phyloP scores from a whole-genome alignment of 495 filamentous ascomycete genomes.

The Physcia stellaris region DNA sequence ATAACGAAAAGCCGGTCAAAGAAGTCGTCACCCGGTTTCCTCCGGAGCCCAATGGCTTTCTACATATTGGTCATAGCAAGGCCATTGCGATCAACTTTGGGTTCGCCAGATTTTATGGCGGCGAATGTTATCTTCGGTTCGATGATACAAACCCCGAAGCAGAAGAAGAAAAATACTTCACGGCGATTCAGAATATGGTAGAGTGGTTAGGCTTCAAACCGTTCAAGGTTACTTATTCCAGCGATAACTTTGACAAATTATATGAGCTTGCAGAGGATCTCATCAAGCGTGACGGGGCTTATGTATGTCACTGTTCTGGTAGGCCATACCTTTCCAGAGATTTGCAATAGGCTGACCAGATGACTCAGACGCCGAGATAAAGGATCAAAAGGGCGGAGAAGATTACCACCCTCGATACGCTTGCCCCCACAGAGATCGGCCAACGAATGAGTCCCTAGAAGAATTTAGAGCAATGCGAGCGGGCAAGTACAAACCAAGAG shows the following conservation, averaged over 20 bases:
- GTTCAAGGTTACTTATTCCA: conserved; percentile 61
- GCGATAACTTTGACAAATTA: conserved; percentile 72
- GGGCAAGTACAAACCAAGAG: conserved; percentile 76
- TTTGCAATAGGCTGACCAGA: background rate
- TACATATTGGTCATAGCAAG: conserved; percentile 89
- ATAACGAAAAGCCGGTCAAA: conserved; percentile 59
- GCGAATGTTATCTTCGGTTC: conserved; percentile 54
- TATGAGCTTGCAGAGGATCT: conserved; percentile 84
- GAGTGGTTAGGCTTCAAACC: conserved; percentile 75
- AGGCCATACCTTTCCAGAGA: conserved; percentile 8
- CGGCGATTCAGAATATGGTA: conserved; percentile 64
- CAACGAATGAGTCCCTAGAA: conserved; percentile 58
- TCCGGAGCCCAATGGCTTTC: conserved; percentile 65
- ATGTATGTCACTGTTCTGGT: conserved; percentile 60
- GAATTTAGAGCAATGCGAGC: conserved; percentile 87
- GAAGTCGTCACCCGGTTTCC: conserved; percentile 38
- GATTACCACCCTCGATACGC: conserved; percentile 42
- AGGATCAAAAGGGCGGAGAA: conserved; percentile 67
- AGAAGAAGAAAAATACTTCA: conserved; percentile 68
- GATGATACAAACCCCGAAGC: conserved; percentile 80
- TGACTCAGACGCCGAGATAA: conserved; percentile 53
- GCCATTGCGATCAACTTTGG: conserved; percentile 98
- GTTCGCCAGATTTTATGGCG: conserved; percentile 75
- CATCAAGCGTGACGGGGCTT: conserved; percentile 57
- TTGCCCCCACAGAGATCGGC: conserved; percentile 63